Conservation (phyloP, 768 basidiomycete species). For the Roridomyces roridus region DNA sequence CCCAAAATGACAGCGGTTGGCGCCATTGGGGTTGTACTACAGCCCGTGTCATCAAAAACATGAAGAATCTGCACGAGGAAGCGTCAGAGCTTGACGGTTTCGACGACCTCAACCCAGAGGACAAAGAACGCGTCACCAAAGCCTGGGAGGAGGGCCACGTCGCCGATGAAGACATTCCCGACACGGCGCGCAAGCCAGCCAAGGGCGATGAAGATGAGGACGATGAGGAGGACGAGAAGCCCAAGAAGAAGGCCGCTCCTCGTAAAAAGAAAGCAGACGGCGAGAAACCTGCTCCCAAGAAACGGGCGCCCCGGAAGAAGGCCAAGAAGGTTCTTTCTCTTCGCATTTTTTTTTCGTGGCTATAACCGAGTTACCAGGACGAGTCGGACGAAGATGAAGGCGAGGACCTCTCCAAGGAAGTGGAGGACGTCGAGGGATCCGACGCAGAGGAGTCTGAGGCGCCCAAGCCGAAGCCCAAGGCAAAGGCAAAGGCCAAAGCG, state of each 20-base stretch:
- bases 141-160: slow-evolving; percentile 84
- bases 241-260: slow-evolving; percentile 52
- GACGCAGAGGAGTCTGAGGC: slow-evolving; percentile 39
- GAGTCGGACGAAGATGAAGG: slow-evolving; percentile 22
- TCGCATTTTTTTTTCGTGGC: not conserved
- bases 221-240: slow-evolving; percentile 58
- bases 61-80: slow-evolving; percentile 64
- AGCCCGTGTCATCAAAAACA: slow-evolving; percentile 54
- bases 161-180: slow-evolving; percentile 82
- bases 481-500: slow-evolving; percentile 36
- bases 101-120: slow-evolving; percentile 71
- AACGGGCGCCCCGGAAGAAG: slow-evolving; percentile 46
- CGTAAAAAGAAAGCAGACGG: slow-evolving; percentile 37
- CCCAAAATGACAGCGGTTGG: slow-evolving; percentile 60
- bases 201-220: slow-evolving; percentile 43
- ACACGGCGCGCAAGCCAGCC: slow-evolving; percentile 65
- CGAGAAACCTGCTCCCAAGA: slow-evolving; percentile 49
- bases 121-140: slow-evolving; percentile 70
- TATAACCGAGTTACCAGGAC: not conserved
- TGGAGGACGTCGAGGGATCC: slow-evolving; percentile 36
- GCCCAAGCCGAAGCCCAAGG: slow-evolving; percentile 59
- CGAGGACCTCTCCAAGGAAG: slow-evolving; percentile 30
- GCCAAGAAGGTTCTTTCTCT: slow-evolving; percentile 24
- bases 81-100: slow-evolving; percentile 85
- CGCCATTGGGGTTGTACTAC: slow-evolving; percentile 93